Evolutionary conservation across 176 grass and related monocot species (phyloP).

Genomic region (Phragmites australis): DNA sequence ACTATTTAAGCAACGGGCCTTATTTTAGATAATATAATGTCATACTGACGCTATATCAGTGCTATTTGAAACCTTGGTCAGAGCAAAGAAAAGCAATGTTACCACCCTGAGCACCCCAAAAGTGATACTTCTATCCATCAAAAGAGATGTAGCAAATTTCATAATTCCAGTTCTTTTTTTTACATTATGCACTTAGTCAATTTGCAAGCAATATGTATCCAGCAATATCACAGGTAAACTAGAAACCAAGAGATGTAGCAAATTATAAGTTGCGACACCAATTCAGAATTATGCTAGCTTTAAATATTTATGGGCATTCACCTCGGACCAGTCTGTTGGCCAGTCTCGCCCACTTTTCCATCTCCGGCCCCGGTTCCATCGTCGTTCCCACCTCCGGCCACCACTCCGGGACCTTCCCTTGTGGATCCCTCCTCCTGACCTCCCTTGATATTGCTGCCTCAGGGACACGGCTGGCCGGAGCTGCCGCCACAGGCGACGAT

Average conservation of each 20-base stretch:
- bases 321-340: conserved; percentile 71
- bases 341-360: conserved; percentile 36
- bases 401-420: conserved; percentile 49
- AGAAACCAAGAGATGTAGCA: not conserved
- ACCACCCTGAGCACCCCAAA: not conserved
- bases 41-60: not conserved
- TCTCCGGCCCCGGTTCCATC: conserved; percentile 4
- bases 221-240: not conserved
- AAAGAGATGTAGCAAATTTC: not conserved
- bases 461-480: conserved; percentile 36
- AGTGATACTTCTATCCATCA: not conserved
- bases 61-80: not conserved
- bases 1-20: not conserved
- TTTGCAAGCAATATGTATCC: not conserved
- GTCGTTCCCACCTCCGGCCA: conserved; percentile 45
- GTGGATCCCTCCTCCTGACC: conserved; percentile 17
- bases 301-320: conserved; percentile 19
- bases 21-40: not conserved
- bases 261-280: not conserved
- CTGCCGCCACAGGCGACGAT: not conserved
- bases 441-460: conserved; percentile 33
- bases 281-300: not conserved
- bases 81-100: not conserved
- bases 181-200: not conserved
- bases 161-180: not conserved